phyloP scores from a whole-genome alignment of 768 basidiomycete species.

The Tylopilus sp. region DNA sequence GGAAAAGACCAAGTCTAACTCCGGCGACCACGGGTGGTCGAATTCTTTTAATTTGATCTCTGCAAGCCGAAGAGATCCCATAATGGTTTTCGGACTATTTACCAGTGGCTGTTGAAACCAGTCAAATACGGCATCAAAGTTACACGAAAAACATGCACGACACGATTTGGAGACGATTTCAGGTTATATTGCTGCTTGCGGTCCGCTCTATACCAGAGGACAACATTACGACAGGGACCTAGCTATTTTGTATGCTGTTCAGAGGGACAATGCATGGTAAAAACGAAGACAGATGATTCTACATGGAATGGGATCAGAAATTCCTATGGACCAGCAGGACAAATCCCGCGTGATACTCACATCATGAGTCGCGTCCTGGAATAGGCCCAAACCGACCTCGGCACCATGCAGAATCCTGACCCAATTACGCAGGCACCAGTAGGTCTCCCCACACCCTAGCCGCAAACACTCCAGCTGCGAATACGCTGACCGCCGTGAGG shows the following conservation, averaged over 20 bases:
- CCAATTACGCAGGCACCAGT: constrained; percentile 57
- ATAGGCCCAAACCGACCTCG: background rate
- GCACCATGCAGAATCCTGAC: background rate
- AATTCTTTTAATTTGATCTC: background rate
- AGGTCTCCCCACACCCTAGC: constrained; percentile 78
- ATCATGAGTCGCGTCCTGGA: background rate
- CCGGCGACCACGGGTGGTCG: background rate
- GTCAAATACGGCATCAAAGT: constrained; percentile 5
- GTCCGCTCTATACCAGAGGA: constrained; percentile 15
- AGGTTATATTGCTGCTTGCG: constrained; percentile 15
- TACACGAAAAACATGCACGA: constrained; percentile 13
- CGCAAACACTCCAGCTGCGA: constrained; percentile 65
- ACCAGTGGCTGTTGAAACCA: constrained; percentile 11
- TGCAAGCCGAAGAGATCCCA: background rate
- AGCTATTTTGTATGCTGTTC: constrained; percentile 15
- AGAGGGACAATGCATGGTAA: constrained; percentile 3
- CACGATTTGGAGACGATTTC: constrained; percentile 4
- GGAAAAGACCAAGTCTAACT: background rate
- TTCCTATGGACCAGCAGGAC: background rate
- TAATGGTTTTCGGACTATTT: constrained; percentile 7
- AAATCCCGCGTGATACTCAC: constrained; percentile 3
- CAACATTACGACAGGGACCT: constrained; percentile 19
- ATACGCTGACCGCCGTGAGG: constrained; percentile 59
- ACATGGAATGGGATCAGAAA: background rate
- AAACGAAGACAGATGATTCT: constrained; percentile 6